Evolutionary conservation across 345 rosid genomes (phyloP).

Genomic region (Adansonia digitata): DNA sequence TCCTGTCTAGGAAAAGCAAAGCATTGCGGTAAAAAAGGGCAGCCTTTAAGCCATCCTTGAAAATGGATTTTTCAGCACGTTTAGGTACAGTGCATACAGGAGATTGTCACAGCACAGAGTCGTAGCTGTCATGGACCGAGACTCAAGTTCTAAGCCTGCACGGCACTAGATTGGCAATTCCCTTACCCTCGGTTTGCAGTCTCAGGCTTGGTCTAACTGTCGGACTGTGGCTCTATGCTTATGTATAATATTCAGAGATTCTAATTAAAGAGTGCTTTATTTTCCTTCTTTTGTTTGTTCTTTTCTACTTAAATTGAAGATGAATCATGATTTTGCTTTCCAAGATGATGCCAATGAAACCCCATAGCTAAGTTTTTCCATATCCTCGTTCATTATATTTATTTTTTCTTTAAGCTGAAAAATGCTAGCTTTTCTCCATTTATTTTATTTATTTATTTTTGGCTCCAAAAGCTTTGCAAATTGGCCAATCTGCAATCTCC

Average conservation of each 20-base stretch:
- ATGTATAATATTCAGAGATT: slow-evolving; percentile 3
- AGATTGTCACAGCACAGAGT: not conserved
- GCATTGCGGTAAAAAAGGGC: not conserved
- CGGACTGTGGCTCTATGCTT: too few species aligned
- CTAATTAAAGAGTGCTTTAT: not conserved
- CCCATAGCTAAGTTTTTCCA: too few species aligned
- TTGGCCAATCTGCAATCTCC: too few species aligned
- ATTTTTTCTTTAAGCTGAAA: too few species aligned
- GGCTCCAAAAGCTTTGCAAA: too few species aligned
- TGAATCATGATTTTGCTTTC: not conserved
- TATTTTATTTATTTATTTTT: too few species aligned
- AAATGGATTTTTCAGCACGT: not conserved
- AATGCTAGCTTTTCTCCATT: too few species aligned
- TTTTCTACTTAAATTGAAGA: not conserved
- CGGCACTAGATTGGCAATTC: too few species aligned
- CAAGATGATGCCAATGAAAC: not conserved
- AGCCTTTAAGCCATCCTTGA: not conserved
- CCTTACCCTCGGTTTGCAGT: too few species aligned
- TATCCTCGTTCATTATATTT: too few species aligned
- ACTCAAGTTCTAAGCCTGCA: not conserved
- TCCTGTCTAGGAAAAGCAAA: slow-evolving; percentile 22
- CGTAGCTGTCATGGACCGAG: too few species aligned
- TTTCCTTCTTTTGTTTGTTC: not conserved
- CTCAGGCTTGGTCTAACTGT: too few species aligned
- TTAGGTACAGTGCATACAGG: not conserved